A percentile compares a stretch with the other conserved stretches of the same genome.
Evolutionary conservation across 352 stramenopile genomes (phyloP).

Genomic region (Phytophthora litchii): DNA sequence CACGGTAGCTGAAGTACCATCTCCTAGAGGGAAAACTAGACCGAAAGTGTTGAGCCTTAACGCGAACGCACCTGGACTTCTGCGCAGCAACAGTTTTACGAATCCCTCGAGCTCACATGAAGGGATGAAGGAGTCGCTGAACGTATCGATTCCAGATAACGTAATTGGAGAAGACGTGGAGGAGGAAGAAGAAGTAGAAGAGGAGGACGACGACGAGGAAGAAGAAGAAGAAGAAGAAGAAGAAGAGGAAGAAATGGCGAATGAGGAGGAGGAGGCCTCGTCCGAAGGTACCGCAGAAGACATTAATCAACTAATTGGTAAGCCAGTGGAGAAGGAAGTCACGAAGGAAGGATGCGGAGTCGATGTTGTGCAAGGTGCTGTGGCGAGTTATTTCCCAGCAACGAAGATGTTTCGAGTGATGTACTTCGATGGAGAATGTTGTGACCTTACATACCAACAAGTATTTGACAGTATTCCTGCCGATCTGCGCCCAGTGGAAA

Average conservation of each 20-base stretch:
- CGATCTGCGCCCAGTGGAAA: constrained; percentile 29
- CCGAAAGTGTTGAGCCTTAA: constrained; percentile 51
- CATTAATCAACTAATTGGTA: constrained; percentile 55
- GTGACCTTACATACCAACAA: constrained; percentile 66
- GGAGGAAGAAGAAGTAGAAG: constrained; percentile 16
- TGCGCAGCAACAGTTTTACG: constrained; percentile 22
- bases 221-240: constrained; percentile 25
- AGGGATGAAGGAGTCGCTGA: constrained; percentile 19
- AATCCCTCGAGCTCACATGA: constrained; percentile 2
- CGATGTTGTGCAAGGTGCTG: constrained; percentile 50
- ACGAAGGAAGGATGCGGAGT: constrained; percentile 35
- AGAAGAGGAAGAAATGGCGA: constrained; percentile 24
- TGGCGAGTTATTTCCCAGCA: constrained; percentile 76
- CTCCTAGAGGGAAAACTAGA: constrained; percentile 22
- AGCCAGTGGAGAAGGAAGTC: constrained; percentile 47
- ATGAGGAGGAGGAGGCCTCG: constrained; percentile 23
- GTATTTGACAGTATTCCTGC: constrained; percentile 65
- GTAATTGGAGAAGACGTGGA: constrained; percentile 13
- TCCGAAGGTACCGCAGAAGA: constrained; percentile 32
- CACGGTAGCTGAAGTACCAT: neutral
- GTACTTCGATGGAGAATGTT: constrained; percentile 56
- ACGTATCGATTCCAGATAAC: constrained; percentile 25
- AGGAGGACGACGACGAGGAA: constrained; percentile 20
- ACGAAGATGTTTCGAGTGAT: constrained; percentile 80
- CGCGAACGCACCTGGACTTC: constrained; percentile 41